These are phyloP conservation scores for Nicotiana tomentosiformis DNA, from an alignment of 257 asterid species.

Conservation along the genomic window DNA sequence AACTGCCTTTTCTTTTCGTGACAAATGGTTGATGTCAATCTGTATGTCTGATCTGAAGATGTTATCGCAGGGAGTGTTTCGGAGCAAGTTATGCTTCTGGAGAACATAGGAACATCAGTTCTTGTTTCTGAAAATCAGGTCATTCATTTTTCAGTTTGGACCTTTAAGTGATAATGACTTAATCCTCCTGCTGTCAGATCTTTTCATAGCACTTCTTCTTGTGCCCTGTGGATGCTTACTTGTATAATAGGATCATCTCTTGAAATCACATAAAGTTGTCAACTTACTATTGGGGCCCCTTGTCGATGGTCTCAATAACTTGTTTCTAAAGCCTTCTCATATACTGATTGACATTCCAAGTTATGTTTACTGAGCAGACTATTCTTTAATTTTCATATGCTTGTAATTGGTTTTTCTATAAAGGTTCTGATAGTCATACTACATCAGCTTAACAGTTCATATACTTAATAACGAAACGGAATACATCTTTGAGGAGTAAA, in stretches of 20 bases:
- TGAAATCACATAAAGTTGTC: background rate
- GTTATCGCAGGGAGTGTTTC: constrained; percentile 59
- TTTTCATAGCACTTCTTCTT: background rate
- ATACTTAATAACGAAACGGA: background rate
- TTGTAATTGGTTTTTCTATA: background rate
- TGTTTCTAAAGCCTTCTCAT: background rate
- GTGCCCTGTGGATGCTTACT: background rate
- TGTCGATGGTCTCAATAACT: background rate
- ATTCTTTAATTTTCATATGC: background rate
- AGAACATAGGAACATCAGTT: constrained; percentile 92
- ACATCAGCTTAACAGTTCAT: background rate
- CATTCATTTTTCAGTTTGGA: background rate
- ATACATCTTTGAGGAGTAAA: background rate
- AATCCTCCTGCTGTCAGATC: background rate
- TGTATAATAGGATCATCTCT: background rate
- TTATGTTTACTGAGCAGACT: background rate
- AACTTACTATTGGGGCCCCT: background rate
- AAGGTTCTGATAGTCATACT: background rate
- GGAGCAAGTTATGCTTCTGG: constrained; percentile 96
- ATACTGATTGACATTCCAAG: background rate
- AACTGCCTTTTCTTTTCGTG: background rate
- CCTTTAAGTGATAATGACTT: background rate
- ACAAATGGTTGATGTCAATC: background rate
- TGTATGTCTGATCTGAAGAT: background rate
- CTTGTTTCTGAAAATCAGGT: constrained; percentile 86